Conservation (phyloP, 164 flowering plant species). For the Platanus orientalis region DNA sequence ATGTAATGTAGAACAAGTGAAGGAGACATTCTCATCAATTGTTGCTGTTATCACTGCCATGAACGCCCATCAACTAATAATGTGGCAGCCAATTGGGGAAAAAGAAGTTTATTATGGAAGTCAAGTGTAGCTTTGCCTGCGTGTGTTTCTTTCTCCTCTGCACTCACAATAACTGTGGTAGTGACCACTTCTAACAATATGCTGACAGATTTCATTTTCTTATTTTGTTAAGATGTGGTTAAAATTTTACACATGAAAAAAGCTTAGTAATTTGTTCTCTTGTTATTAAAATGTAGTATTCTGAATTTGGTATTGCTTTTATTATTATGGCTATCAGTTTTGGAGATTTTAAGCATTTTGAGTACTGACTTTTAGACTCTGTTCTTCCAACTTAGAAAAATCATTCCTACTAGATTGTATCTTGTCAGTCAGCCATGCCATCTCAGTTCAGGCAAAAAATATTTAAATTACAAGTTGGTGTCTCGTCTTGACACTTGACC, state of each 20-base stretch:
- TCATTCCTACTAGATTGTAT: too few species aligned
- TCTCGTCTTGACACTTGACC: too few species aligned
- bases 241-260: neutral
- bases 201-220: neutral
- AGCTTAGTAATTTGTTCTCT: neutral
- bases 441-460: too few species aligned
- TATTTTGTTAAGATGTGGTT: neutral
- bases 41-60: neutral
- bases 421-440: too few species aligned
- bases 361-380: too few species aligned
- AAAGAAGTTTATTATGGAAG: neutral
- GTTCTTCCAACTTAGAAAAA: too few species aligned
- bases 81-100: neutral
- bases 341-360: too few species aligned
- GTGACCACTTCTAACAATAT: slow-evolving; percentile 2
- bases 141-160: neutral
- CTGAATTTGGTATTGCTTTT: too few species aligned
- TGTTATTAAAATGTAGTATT: too few species aligned
- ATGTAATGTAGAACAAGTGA: slow-evolving; percentile 3
- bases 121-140: slow-evolving; percentile 1
- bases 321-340: too few species aligned
- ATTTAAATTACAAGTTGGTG: too few species aligned
- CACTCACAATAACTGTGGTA: neutral
- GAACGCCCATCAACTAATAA: neutral
- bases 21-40: neutral